A percentile compares a stretch with the other conserved stretches of the same genome.
Evolutionary conservation across 2,329 filamentous ascomycete species (phyloP).

Genomic region (Stachybotrys elegans): DNA sequence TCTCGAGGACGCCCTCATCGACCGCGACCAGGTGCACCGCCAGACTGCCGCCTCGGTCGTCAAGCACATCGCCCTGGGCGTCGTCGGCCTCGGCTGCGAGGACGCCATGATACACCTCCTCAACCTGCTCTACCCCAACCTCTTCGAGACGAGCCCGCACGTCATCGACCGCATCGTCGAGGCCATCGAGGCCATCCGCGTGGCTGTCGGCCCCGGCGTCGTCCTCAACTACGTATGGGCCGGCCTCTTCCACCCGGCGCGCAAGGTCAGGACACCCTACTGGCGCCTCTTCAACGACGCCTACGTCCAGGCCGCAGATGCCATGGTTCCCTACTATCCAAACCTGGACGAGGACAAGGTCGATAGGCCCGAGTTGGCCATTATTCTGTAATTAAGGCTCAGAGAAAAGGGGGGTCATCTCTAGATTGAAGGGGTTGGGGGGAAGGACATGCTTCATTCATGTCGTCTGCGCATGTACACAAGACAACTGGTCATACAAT

Average conservation of each 20-base stretch:
- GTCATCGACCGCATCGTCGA: constrained; percentile 98
- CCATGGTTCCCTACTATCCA: constrained; percentile 95
- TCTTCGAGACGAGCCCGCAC: constrained; percentile 97
- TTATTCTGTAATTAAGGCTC: constrained; percentile 76
- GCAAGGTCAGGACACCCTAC: constrained; percentile 91
- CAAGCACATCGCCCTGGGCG: constrained; percentile 94
- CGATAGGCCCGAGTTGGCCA: constrained; percentile 74
- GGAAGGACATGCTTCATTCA: too few species aligned
- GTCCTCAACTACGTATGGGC: constrained; percentile 99
- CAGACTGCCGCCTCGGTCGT: constrained; percentile 96
- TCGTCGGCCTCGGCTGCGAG: constrained; percentile 96
- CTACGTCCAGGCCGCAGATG: constrained; percentile 88
- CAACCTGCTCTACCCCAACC: constrained; percentile 91
- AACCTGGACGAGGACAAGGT: constrained; percentile 76
- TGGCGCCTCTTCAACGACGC: constrained; percentile 97
- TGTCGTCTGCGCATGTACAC: too few species aligned
- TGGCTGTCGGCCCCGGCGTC: constrained; percentile 85
- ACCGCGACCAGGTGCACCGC: constrained; percentile 94
- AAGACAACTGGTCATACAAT: too few species aligned
- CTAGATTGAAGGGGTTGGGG: too few species aligned
- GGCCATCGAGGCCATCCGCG: constrained; percentile 91
- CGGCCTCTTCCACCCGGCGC: constrained; percentile 90
- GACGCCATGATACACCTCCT: constrained; percentile 98
- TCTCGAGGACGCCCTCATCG: constrained; percentile 93
- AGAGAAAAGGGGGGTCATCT: too few species aligned